Evolutionary conservation across 345 rosid genomes (phyloP).

Genomic region (Citrus sp.): DNA sequence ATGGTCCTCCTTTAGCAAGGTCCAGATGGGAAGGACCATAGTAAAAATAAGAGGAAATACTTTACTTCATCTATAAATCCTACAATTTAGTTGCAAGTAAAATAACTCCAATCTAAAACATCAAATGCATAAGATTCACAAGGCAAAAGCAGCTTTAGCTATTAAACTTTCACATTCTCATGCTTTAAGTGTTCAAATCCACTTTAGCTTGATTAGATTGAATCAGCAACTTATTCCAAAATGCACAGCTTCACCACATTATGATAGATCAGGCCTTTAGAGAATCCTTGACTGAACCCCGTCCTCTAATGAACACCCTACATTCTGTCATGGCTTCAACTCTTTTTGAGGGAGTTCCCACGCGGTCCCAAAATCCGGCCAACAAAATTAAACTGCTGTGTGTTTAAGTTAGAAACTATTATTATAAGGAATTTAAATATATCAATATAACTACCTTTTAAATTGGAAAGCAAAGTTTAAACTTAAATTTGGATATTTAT

Average conservation of each 20-base stretch:
- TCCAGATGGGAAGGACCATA: too few relatives aligned
- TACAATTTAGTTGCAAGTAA: not conserved
- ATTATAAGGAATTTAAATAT: constrained; percentile 5
- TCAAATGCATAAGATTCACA: not conserved
- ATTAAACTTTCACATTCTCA: not conserved
- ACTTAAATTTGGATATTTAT: constrained; percentile 82
- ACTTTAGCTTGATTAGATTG: not conserved
- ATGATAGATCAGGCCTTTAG: constrained; percentile 47
- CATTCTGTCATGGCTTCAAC: constrained; percentile 81
- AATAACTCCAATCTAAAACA: not conserved
- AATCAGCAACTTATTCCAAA: not conserved
- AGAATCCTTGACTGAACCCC: constrained; percentile 87
- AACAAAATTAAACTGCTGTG: constrained; percentile 80
- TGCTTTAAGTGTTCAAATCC: not conserved
- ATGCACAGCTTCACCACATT: constrained; percentile 6
- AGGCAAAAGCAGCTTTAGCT: constrained; percentile 4
- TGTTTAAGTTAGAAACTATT: constrained; percentile 22
- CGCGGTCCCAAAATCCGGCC: constrained; percentile 94
- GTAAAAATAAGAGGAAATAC: not conserved
- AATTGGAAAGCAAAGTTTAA: not conserved
- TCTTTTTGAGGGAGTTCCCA: constrained; percentile 90
- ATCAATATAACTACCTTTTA: not conserved
- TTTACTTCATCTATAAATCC: not conserved
- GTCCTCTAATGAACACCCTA: constrained; percentile 84
- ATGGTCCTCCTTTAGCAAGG: too few relatives aligned